A percentile compares a stretch with the other conserved stretches of the same genome.
Conservation (phyloP, 768 basidiomycete genomes). For the Obba rivulosa region DNA sequence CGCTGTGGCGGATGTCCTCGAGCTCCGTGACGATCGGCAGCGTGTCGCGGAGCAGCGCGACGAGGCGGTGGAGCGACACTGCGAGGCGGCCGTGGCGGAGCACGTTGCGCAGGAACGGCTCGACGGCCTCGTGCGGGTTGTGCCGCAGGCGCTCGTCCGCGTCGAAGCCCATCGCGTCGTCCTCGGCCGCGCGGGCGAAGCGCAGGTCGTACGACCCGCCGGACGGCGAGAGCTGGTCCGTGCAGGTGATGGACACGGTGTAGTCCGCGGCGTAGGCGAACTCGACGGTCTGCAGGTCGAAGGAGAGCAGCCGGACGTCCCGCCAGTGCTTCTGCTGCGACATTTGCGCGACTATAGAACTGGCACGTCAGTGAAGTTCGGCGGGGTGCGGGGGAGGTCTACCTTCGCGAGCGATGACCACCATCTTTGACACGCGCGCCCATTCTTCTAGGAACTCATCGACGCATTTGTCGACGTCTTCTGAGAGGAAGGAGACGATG, state of each 20-base stretch:
- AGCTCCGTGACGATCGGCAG: constrained; percentile 73
- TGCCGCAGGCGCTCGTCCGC: constrained; percentile 27
- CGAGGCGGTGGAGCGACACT: constrained; percentile 59
- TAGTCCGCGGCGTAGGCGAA: constrained; percentile 77
- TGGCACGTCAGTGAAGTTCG: constrained; percentile 1
- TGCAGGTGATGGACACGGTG: constrained; percentile 72
- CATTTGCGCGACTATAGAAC: constrained; percentile 69
- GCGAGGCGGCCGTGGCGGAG: constrained; percentile 65
- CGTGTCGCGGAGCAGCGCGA: constrained; percentile 67
- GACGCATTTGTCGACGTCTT: constrained; percentile 83
- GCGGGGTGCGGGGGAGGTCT: constrained; percentile 10
- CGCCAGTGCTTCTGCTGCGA: constrained; percentile 64
- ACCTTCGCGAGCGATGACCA: constrained; percentile 90
- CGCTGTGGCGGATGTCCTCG: constrained; percentile 41
- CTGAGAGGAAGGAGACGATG: constrained; percentile 83
- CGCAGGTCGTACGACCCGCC: constrained; percentile 71
- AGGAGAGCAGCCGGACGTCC: constrained; percentile 79
- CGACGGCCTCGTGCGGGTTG: constrained; percentile 79
- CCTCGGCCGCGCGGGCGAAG: constrained; percentile 49
- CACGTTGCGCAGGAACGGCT: constrained; percentile 67
- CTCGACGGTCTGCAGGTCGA: constrained; percentile 90
- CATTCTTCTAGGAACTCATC: constrained; percentile 90
- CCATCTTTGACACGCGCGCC: constrained; percentile 90
- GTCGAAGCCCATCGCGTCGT: constrained; percentile 12
- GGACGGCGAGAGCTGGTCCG: constrained; percentile 63